A percentile compares a stretch with the other conserved stretches of the same genome.
Conservation (phyloP, 768 basidiomycete species). For the Calvatia gigantea region DNA sequence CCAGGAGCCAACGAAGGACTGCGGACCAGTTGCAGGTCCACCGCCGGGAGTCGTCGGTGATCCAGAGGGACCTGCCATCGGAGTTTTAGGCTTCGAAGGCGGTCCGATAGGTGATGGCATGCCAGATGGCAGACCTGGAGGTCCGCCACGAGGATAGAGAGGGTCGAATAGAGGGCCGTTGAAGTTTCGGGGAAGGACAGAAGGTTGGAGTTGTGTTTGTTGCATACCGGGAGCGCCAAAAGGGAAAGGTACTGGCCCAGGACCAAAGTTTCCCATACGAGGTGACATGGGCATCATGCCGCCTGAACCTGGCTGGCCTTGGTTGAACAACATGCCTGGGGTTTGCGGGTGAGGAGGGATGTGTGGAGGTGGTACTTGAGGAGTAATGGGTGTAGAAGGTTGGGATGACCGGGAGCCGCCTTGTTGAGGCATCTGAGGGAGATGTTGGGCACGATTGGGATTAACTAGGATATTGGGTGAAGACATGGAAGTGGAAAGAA, state of each 20-base stretch:
- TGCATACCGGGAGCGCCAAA: slow-evolving; percentile 46
- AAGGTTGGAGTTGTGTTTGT: slow-evolving; percentile 45
- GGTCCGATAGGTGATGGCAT: slow-evolving; percentile 51
- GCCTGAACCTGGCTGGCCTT: slow-evolving; percentile 23
- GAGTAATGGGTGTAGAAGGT: slow-evolving; percentile 37
- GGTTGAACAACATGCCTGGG: slow-evolving; percentile 43
- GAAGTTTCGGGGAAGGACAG: slow-evolving; percentile 52
- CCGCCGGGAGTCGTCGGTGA: slow-evolving; percentile 26
- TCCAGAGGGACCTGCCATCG: slow-evolving; percentile 25
- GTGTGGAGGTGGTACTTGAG: slow-evolving; percentile 45
- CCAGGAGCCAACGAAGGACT: slow-evolving; percentile 45
- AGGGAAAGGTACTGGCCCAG: slow-evolving; percentile 46
- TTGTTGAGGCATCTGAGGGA: slow-evolving; percentile 13
- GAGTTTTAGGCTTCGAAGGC: slow-evolving; percentile 45
- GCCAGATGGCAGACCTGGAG: slow-evolving; percentile 28
- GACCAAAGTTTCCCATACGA: slow-evolving; percentile 43
- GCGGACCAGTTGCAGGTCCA: slow-evolving; percentile 26
- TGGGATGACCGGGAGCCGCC: slow-evolving; percentile 15
- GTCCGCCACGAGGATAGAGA: slow-evolving; percentile 39
- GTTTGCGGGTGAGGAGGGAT: slow-evolving; percentile 38
- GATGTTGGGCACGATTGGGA: slow-evolving; percentile 26
- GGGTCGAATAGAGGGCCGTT: slow-evolving; percentile 53
- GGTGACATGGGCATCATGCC: slow-evolving; percentile 46
- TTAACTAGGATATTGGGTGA: slow-evolving; percentile 17
- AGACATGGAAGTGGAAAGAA: slow-evolving; percentile 20